A percentile compares a stretch with the other conserved stretches of the same genome.
phyloP scores from a whole-genome alignment of 441 rosid genomes.

The Dalechampia spathulata region DNA sequence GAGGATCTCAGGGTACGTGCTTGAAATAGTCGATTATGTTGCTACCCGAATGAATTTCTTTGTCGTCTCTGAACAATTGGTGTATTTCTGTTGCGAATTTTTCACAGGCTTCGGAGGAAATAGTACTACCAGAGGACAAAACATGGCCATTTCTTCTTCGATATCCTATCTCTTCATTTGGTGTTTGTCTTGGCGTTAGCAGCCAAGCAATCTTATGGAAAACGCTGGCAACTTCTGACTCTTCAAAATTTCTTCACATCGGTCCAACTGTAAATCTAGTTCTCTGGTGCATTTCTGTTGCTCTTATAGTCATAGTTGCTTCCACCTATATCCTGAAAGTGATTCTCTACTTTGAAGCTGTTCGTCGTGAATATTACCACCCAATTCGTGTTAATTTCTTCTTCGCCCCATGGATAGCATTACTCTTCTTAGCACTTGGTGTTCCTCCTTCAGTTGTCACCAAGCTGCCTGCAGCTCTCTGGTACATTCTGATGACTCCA shows the following conservation, averaged over 20 bases:
- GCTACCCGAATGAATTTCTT: background rate
- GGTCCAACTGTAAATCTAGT: constrained; percentile 34
- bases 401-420: constrained; percentile 83
- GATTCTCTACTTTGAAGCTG: constrained; percentile 71
- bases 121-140: constrained; percentile 65
- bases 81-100: background rate
- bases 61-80: background rate
- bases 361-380: constrained; percentile 74
- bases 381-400: constrained; percentile 88
- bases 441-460: constrained; percentile 46
- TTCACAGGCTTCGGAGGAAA: constrained; percentile 58
- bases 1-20: constrained; percentile 65
- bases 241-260: constrained; percentile 62
- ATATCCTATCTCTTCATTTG: constrained; percentile 64
- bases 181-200: constrained; percentile 83
- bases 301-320: constrained; percentile 36
- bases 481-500: constrained; percentile 86
- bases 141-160: constrained; percentile 86
- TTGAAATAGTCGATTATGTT: too few species aligned
- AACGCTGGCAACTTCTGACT: constrained; percentile 47
- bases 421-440: constrained; percentile 71
- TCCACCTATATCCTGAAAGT: constrained; percentile 50
- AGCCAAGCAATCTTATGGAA: constrained; percentile 96
- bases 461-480: constrained; percentile 35
- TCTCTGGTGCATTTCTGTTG: constrained; percentile 62